Evolutionary conservation across 2,329 filamentous ascomycete species (phyloP), one percentile per base, ranked within the genome.

Genomic region (Fusarium sp.): DNA sequence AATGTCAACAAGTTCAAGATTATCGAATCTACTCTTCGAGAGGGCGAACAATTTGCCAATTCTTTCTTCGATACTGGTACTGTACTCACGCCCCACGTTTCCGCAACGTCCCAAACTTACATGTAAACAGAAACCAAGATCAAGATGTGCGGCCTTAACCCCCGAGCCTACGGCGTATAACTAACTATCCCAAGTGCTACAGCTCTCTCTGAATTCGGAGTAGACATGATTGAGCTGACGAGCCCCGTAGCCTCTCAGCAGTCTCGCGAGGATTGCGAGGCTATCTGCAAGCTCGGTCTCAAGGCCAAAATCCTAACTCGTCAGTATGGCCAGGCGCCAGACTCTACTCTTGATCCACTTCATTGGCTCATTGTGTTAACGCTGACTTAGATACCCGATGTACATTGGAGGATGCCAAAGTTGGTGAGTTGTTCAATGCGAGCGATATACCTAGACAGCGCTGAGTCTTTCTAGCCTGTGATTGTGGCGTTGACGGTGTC

Each of bases 221-320:
- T 67, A 11, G 68, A 74, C 2, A 74, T 71, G 25, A 70, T 75
- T 12, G 93, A 97, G 79, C 83, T 97, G 70, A 97, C 93, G 56
- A 91, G 85, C 61, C 93, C 93, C n/a, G n/a, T n/a, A n/a, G n/a
- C 52, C 56, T 12, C 91, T n/a, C n/a, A n/a, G n/a, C n/a, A 96
- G 80, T 96, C 92, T 50, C 87, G 89, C 76, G 79, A 81, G 73
- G 94, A 97, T 80, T 97, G 92, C 78, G 90, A 95, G 80, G 88
- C 89, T 53, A 97, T 97, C 74, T 96, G 92, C 90, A 92, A 93
- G 84, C 90, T 97, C 50, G 93, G 93, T 65, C 87, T 97, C 77
- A 93, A 92, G 89, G 61, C 74, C 60, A 76, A 76, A 70, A 74
- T 76, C 50, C 60, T 74, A 1, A 74, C 72, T 13, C 71, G 67